Base-by-base conservation (phyloP, 768 basidiomycete genomes). In the Termitomyces titanicus region DNA sequence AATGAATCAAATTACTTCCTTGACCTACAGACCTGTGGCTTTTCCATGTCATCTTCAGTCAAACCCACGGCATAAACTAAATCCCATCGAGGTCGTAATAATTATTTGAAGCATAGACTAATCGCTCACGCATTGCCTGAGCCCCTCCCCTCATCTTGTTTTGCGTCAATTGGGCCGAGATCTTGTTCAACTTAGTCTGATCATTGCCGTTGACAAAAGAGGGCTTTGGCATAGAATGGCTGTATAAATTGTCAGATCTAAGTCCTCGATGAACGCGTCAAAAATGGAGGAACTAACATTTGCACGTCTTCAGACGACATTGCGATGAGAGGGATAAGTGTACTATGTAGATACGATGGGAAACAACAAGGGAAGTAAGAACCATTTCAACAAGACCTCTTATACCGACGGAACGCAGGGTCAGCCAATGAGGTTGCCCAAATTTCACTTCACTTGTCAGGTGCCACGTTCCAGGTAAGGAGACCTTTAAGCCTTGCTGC, bases 101-200 rank as follows among this genome's bases (percentile, higher is more conserved):
- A 40, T 18, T n/a, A 37, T 39, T 49, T 29, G 45, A 51, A 43
- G 34, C 31, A 39, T 42, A 31, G 22, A n/a, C n/a, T n/a, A n/a
- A n/a, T 18, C 17, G 68, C 86, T 69, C 63, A 92, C 90, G 75
- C 92, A 93, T 93, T 34, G 91, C 91, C 70, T 93, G 89, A 9
- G 91, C 89, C 35, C 83, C 86, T 58, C 90, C 91, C 49, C 79
- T 83, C 54, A 74, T 73, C 70, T 92, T 92, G 66, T 85, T 77
- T 70, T 92, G 87, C 1, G 91, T 93, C 47, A 93, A 62, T 58
- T 83, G 81, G 55, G 78, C 72, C 45, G 91, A 93, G 59, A 85
- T 78, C 69, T 82, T 92, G 74, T 93, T 93, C 63, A 93, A 74
- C 60, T 80, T 77, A 18, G 64, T 66, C 34, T n/a, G n/a, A n/a